Evolutionary conservation across 1,284 basidiomycete genomes (phyloP), one percentile per base, ranked within the genome.

Genomic region (Fomitopsis pinicola): DNA sequence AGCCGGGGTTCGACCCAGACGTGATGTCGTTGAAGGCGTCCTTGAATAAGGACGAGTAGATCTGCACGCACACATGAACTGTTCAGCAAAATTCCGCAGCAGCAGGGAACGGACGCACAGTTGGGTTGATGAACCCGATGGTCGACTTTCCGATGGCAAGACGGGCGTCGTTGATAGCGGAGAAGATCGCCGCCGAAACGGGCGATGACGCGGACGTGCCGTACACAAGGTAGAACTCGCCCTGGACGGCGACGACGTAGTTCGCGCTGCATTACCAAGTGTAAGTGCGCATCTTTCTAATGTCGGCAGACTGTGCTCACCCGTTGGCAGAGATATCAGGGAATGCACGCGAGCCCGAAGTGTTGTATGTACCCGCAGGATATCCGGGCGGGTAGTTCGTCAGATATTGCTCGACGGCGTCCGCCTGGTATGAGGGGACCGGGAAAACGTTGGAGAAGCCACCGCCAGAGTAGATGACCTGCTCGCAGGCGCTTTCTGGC

Each of bases 101-200:
- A 33, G 5, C 8, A 4, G 15, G 12, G 30, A 17, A 22, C 5
- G 3, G 3, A 45, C 60, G 22, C 30, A 62, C 60, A 7, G 60
- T 58, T 9, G 82, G 84, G 67, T 87, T 87, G 58, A 87, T 72
- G 71, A 86, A 87, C 1, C 84, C 85, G 9, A 86, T 72, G 19
- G 80, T 50, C 4, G 74, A 60, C 62, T 76, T 76, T 0, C 78
- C 76, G 4, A 71, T 71, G 2, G 68, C 69, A n/a, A 82, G 63
- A n/a, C 80, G 76, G 1, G 78, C 81, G 64, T 88, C 86, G 64
- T 89, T 89, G 58, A 88, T 72, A 64, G 87, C 76, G 1, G 83
- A 75, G 2, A 88, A 68, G 55, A 88, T 73, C 4, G 73, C 80
- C 22, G 81, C 77, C 5, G 53, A 42, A 9, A 62, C 56, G 22